A percentile compares a stretch with the other conserved stretches of the same genome.
These are phyloP conservation scores for Cercospora sesami DNA, from an alignment of 2,329 filamentous ascomycete species.

Conservation along the genomic window DNA sequence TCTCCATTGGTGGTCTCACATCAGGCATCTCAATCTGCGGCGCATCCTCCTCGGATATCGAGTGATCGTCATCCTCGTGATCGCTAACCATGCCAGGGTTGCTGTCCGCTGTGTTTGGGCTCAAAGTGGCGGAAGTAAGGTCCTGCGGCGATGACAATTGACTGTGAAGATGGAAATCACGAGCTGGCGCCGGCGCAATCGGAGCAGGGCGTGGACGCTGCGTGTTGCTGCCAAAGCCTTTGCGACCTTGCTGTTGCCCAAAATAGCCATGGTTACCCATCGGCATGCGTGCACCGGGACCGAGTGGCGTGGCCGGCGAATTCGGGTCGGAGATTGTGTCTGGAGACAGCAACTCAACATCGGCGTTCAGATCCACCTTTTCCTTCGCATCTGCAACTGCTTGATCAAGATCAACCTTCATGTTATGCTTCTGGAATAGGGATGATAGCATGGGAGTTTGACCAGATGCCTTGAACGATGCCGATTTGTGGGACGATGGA, in stretches of 20 bases:
- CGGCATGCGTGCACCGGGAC: constrained; percentile 24
- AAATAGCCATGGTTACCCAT: constrained; percentile 20
- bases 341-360: constrained; percentile 35
- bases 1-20: constrained; percentile 30
- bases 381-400: constrained; percentile 36
- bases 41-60: constrained; percentile 36
- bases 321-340: constrained; percentile 26
- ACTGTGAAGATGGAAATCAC: constrained; percentile 22
- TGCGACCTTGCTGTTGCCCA: constrained; percentile 33
- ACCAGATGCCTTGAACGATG: constrained; percentile 41
- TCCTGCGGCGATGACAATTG: constrained; percentile 37
- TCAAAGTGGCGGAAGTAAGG: constrained; percentile 39
- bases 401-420: constrained; percentile 42
- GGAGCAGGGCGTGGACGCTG: constrained; percentile 38
- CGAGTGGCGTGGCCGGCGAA: constrained; percentile 27
- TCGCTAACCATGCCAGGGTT: constrained; percentile 54
- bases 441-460: constrained; percentile 47
- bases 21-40: constrained; percentile 29
- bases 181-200: constrained; percentile 28
- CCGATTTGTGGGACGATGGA: constrained; percentile 8
- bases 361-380: constrained; percentile 38
- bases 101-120: constrained; percentile 51
- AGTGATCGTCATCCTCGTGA: constrained; percentile 51
- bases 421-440: constrained; percentile 44
- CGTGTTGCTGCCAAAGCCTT: constrained; percentile 30